Evolutionary conservation across 2,329 filamentous ascomycete species (phyloP).

Genomic region (Pseudocercospora musae): DNA sequence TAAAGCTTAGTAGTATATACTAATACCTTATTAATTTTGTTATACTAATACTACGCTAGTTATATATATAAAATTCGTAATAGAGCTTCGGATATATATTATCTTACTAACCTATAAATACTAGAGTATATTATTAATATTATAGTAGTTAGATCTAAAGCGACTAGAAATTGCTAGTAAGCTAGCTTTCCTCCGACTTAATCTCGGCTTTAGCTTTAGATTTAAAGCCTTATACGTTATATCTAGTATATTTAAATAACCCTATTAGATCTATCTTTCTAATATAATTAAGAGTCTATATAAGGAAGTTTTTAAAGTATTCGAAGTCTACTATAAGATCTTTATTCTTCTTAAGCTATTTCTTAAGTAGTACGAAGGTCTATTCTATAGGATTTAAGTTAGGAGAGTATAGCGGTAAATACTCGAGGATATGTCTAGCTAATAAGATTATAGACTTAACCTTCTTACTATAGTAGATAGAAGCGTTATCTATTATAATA

Average conservation of each 20-base stretch:
- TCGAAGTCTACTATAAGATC: not conserved
- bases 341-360: not conserved
- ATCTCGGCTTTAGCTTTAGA: too few relatives aligned
- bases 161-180: too few relatives aligned
- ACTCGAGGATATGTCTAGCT: not conserved
- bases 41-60: not conserved
- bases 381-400: not conserved
- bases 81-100: not conserved
- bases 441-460: not conserved
- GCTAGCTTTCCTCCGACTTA: too few relatives aligned
- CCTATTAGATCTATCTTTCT: not conserved
- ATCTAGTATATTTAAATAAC: not conserved
- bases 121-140: not conserved
- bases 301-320: not conserved
- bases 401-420: not conserved
- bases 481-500: slow-evolving; percentile 3
- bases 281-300: not conserved
- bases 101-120: not conserved
- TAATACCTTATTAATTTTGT: not conserved
- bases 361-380: slow-evolving; percentile 1
- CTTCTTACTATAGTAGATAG: not conserved
- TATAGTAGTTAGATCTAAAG: not conserved
- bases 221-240: too few relatives aligned
- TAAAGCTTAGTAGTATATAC: not conserved
- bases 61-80: not conserved